Base-by-base conservation (phyloP, 805 yeast genomes). In the Isabelozyma heimii region DNA sequence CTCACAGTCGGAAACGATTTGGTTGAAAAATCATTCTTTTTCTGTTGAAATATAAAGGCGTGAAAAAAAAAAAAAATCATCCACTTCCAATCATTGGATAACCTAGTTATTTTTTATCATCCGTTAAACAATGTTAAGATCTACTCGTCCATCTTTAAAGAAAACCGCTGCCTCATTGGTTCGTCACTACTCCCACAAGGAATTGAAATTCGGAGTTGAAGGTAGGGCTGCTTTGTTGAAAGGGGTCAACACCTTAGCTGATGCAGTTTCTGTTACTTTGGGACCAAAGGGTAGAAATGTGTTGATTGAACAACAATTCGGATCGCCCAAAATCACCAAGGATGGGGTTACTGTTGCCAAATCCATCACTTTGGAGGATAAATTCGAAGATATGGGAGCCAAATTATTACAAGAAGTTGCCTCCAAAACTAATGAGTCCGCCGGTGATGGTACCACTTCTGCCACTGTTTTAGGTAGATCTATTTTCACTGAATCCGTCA, bases 281-380 rank as follows among this genome's bases (percentile, higher is more conserved):
- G 99, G 99, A 46, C 99, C 99, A 62, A 91, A 91, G 72, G 99
- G 99, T 65, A 86, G 99, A 73, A 92, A 91, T 63, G 99, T 91
- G 37, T 80, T 92, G 60, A 91, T 94, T 66, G 98, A 92, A 76
- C 99, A 94, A 76, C 87, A 89, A 54, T 94, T 89, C 59, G 97
- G 97, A 57, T 82, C 96, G 46, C 99, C 99, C 61, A 92, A 92
- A 79, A 92, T 92, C 80, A 92, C 99, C 73, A 92, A 92, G 77
- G 99, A 92, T 70, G 99, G 99, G 82, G 97, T 91, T 46, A 90
- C 98, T 43, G 97, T 92, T 51, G 99, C 99, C 53, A 83, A 80
- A 64, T 84, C 95, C 47, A 83, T 92, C 61, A 81, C 82, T 40
- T 76, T 94, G 58, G 76, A 86, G 67, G 95, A 94, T 77, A 89